A percentile compares a stretch with the other conserved stretches of the same genome.
Conservation (phyloP, 2,329 filamentous ascomycete genomes). For the Lecanicillium sp. region DNA sequence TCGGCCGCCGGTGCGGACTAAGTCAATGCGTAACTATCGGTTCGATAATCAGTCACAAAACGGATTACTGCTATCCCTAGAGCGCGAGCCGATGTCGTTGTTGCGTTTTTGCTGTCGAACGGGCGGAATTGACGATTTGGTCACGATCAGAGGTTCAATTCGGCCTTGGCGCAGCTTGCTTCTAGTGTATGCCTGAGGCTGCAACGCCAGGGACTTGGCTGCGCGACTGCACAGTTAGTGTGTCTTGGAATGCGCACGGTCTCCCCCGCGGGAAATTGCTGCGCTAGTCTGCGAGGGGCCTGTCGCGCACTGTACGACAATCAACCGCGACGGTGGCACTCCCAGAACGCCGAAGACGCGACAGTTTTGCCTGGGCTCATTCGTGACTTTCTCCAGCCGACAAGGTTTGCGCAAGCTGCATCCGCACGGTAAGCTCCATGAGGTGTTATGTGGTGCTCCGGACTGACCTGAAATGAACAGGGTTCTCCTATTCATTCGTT, state of each 20-base stretch:
- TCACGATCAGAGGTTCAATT: conserved; percentile 9
- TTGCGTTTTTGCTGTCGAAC: background rate
- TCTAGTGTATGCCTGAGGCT: conserved; percentile 13
- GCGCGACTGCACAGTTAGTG: conserved; percentile 14
- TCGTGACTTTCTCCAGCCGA: conserved; percentile 1
- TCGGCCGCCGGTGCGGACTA: conserved; percentile 28
- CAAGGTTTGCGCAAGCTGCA: conserved; percentile 5
- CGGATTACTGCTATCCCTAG: background rate
- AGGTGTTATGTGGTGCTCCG: background rate
- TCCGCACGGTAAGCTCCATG: background rate
- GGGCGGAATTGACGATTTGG: conserved; percentile 4
- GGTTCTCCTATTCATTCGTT: background rate
- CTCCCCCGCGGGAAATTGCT: background rate
- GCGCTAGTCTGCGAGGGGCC: background rate
- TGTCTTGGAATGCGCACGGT: conserved; percentile 5
- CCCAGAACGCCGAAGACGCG: conserved; percentile 11
- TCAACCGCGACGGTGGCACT: conserved; percentile 10
- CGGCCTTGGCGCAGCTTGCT: conserved; percentile 6
- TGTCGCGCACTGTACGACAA: conserved; percentile 14
- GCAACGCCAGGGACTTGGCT: background rate
- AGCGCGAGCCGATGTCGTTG: background rate
- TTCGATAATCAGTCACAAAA: background rate
- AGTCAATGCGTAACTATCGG: conserved; percentile 7
- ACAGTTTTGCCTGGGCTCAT: conserved; percentile 4
- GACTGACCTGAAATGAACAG: background rate